phyloP scores from a whole-genome alignment of 2,329 filamentous ascomycete genomes.

The Fusarium torulosum region DNA sequence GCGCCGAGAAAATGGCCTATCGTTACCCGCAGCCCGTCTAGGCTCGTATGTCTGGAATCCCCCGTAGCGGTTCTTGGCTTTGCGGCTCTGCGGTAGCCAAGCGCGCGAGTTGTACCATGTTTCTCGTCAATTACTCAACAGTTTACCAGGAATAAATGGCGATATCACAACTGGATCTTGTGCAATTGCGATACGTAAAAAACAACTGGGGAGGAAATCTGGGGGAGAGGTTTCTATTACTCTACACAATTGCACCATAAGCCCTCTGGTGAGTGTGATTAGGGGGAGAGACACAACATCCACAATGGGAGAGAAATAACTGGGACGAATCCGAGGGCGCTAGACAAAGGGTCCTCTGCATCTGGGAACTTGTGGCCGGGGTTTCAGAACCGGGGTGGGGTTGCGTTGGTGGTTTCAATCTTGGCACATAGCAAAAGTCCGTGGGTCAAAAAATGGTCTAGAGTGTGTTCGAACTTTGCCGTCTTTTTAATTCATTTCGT shows the following conservation, averaged over 20 bases:
- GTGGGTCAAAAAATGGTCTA: constrained; percentile 14
- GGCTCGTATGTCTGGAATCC: background rate
- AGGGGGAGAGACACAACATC: background rate
- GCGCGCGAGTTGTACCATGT: background rate
- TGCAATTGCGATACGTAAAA: constrained; percentile 2
- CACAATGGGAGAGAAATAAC: background rate
- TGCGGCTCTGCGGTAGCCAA: constrained; percentile 27
- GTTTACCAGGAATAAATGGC: constrained; percentile 19
- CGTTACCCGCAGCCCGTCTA: constrained; percentile 6
- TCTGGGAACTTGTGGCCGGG: constrained; percentile 20
- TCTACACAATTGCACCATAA: background rate
- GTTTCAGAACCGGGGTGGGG: constrained; percentile 18
- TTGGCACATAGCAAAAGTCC: constrained; percentile 35
- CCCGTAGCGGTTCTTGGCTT: background rate
- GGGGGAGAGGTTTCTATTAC: constrained; percentile 35
- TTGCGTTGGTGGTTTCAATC: constrained; percentile 4
- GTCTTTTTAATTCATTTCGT: no score
- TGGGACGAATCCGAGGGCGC: constrained; percentile 14
- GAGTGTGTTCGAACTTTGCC: background rate
- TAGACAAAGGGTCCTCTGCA: constrained; percentile 40
- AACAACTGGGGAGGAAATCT: background rate
- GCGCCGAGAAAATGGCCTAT: constrained; percentile 18
- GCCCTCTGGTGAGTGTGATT: background rate
- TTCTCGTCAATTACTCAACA: constrained; percentile 13
- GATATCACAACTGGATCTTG: constrained; percentile 27